Evolutionary conservation across 331 rosid species (phyloP).

Genomic region (Pyrus hybrid): DNA sequence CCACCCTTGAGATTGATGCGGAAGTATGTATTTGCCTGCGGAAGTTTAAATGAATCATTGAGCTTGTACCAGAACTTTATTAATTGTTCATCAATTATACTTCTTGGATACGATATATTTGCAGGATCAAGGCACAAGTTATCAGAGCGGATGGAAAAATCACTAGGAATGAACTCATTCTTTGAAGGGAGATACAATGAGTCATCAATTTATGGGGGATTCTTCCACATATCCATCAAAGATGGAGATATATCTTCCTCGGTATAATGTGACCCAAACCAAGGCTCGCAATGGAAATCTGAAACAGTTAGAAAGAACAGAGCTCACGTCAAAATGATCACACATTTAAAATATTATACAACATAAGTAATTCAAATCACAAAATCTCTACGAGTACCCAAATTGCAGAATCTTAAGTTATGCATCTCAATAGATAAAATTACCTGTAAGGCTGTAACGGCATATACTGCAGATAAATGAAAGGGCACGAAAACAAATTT

Average conservation of each 20-base stretch:
- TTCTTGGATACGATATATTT: slow-evolving; percentile 45
- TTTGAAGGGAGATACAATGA: slow-evolving; percentile 78
- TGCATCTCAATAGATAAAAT: too few relatives aligned
- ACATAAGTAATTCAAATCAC: too few relatives aligned
- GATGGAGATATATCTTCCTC: slow-evolving; percentile 60
- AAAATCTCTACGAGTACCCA: too few relatives aligned
- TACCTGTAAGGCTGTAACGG: too few relatives aligned
- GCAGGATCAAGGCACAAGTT: slow-evolving; percentile 22
- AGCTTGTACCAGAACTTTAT: slow-evolving; percentile 91
- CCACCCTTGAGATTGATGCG: slow-evolving; percentile 92
- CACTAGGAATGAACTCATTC: slow-evolving; percentile 88
- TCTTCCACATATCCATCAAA: slow-evolving; percentile 70
- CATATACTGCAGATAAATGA: too few relatives aligned
- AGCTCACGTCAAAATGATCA: neutral
- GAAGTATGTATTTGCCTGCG: slow-evolving; percentile 95
- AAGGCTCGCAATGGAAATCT: too few relatives aligned
- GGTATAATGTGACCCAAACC: too few relatives aligned
- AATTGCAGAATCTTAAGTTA: too few relatives aligned
- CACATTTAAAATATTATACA: neutral
- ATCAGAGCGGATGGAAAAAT: slow-evolving; percentile 66
- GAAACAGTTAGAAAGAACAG: slow-evolving; percentile 11
- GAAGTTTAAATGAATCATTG: slow-evolving; percentile 68
- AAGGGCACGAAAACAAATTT: too few relatives aligned
- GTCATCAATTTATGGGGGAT: slow-evolving; percentile 67
- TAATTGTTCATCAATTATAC: slow-evolving; percentile 75